Evolutionary conservation across 1,284 basidiomycete species (phyloP).

Genomic region (Lentinula novae-zelandiae): DNA sequence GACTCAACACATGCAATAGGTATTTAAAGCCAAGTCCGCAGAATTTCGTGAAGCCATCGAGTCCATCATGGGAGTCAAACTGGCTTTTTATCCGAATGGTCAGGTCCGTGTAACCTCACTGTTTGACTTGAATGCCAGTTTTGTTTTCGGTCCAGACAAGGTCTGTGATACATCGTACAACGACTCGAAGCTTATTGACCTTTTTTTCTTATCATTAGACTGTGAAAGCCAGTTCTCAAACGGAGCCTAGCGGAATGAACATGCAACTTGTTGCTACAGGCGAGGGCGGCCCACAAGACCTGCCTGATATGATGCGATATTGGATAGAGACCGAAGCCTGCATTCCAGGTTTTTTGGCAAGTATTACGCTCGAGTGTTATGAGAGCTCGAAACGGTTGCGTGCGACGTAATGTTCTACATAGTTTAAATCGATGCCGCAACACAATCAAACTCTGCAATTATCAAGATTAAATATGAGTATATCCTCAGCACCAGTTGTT

Average conservation of each 20-base stretch:
- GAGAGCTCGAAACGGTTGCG: conserved; percentile 46
- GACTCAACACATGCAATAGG: conserved; percentile 30
- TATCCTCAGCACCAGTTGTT: conserved; percentile 83
- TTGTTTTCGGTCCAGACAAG: conserved; percentile 63
- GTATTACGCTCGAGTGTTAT: conserved; percentile 71
- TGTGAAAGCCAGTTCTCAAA: background rate
- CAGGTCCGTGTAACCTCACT: conserved; percentile 80
- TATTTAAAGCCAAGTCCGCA: conserved; percentile 70
- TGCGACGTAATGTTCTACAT: background rate
- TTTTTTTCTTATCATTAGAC: background rate
- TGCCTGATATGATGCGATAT: conserved; percentile 63
- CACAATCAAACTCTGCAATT: conserved; percentile 84
- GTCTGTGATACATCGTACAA: conserved; percentile 1
- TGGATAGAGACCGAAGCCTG: conserved; percentile 73
- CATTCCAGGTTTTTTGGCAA: conserved; percentile 73
- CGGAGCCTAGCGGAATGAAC: conserved; percentile 19
- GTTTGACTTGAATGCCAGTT: conserved; percentile 68
- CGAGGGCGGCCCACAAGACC: conserved; percentile 64
- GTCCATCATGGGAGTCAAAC: conserved; percentile 79
- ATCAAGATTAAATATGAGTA: conserved; percentile 86
- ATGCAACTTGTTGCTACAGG: conserved; percentile 72
- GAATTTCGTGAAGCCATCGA: conserved; percentile 82
- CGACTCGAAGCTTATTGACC: background rate
- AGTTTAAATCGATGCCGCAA: background rate
- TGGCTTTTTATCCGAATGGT: conserved; percentile 82